Evolutionary conservation across 2,329 filamentous ascomycete species (phyloP).

Genomic region (Macrophomina tecta): DNA sequence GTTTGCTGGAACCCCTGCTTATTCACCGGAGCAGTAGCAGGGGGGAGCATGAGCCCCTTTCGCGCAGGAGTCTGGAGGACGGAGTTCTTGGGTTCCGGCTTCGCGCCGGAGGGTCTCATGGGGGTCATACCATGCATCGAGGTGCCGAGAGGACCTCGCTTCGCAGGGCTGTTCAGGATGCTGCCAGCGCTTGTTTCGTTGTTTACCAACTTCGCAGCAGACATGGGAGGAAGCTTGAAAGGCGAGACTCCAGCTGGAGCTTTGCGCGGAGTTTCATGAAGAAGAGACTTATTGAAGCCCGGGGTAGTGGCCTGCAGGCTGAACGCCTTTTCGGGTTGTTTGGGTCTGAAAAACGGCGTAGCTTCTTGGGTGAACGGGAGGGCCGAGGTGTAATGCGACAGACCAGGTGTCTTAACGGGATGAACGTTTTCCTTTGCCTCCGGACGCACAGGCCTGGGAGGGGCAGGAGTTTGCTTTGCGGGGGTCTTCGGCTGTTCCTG

Average conservation of each 20-base stretch:
- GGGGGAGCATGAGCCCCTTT: slow-evolving; percentile 28
- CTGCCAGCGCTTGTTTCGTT: background rate
- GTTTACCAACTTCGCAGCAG: slow-evolving; percentile 15
- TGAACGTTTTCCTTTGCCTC: slow-evolving; percentile 14
- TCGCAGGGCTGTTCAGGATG: slow-evolving; percentile 24
- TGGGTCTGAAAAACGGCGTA: slow-evolving; percentile 24
- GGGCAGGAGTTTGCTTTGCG: slow-evolving; percentile 1
- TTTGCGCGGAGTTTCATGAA: slow-evolving; percentile 28
- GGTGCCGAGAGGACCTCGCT: slow-evolving; percentile 9
- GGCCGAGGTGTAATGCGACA: slow-evolving; percentile 4
- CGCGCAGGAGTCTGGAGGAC: slow-evolving; percentile 27
- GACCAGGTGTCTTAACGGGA: slow-evolving; percentile 10
- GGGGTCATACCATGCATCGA: slow-evolving; percentile 15
- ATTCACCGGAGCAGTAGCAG: slow-evolving; percentile 26
- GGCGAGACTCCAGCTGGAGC: slow-evolving; percentile 21
- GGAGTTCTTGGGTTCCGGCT: slow-evolving; percentile 8
- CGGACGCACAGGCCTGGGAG: background rate
- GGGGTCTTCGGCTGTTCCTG: slow-evolving; percentile 11
- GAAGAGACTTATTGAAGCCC: slow-evolving; percentile 24
- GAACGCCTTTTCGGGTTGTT: background rate
- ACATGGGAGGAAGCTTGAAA: slow-evolving; percentile 27
- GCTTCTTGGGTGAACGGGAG: slow-evolving; percentile 20
- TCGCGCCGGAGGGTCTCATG: slow-evolving; percentile 16
- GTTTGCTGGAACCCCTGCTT: background rate
- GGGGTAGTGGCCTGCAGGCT: slow-evolving; percentile 21